Percentiles rank a stretch among this genome's conserved stretches.
phyloP scores from a whole-genome alignment of 2,329 filamentous ascomycete species.

The Colletotrichum magnum region DNA sequence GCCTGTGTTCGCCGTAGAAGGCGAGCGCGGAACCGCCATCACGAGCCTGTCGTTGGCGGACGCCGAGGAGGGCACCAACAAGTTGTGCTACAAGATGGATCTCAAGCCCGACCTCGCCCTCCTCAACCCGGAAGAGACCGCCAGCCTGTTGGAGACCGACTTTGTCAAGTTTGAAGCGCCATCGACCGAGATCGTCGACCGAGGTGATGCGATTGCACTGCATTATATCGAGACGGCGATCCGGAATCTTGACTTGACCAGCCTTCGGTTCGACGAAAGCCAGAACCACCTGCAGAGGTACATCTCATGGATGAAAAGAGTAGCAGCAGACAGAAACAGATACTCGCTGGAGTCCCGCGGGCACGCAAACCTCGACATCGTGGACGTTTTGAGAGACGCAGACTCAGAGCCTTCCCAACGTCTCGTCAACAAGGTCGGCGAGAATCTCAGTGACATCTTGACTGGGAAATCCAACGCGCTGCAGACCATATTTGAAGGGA shows the following conservation, averaged over 20 bases:
- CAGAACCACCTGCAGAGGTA: conserved; percentile 2
- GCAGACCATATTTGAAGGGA: conserved; percentile 20
- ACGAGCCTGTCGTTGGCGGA: conserved; percentile 5
- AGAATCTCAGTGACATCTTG: conserved; percentile 14
- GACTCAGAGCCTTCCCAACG: conserved; percentile 11
- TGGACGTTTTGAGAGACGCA: conserved; percentile 2
- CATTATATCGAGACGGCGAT: conserved; percentile 18
- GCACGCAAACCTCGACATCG: neutral
- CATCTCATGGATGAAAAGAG: conserved; percentile 19
- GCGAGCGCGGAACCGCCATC: conserved; percentile 27
- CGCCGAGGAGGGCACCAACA: conserved; percentile 2
- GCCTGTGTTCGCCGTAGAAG: conserved; percentile 4
- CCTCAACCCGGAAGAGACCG: neutral
- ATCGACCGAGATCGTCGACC: neutral
- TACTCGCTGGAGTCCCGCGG: conserved; percentile 9
- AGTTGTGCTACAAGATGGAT: conserved; percentile 12
- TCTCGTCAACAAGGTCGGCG: conserved; percentile 18
- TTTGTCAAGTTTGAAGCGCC: conserved; percentile 1
- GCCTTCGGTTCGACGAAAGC: neutral
- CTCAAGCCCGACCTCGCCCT: conserved; percentile 11
- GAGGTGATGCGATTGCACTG: conserved; percentile 15
- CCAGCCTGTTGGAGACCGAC: neutral
- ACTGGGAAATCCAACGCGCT: conserved; percentile 13
- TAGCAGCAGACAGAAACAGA: neutral
- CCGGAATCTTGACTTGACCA: neutral